These are phyloP conservation scores for Nakazawaea sp. DNA, from an alignment of 805 yeast genomes.

Conservation along the genomic window DNA sequence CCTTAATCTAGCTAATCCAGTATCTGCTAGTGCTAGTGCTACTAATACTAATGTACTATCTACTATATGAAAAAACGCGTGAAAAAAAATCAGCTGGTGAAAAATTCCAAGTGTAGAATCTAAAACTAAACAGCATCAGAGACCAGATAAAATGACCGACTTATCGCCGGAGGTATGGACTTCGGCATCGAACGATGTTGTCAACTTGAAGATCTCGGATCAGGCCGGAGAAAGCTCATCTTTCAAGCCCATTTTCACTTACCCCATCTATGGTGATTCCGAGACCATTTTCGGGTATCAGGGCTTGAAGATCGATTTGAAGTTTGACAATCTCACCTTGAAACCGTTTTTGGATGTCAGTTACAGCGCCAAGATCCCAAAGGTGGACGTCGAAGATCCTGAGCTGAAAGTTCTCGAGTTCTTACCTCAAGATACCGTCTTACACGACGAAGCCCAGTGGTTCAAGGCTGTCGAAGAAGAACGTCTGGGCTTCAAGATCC, in stretches of 20 bases:
- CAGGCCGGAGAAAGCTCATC: slow-evolving; percentile 48
- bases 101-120: too few species aligned
- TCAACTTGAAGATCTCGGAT: slow-evolving; percentile 54
- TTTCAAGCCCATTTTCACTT: slow-evolving; percentile 66
- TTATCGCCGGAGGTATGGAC: slow-evolving; percentile 66
- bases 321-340: slow-evolving; percentile 70
- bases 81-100: too few species aligned
- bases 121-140: too few species aligned
- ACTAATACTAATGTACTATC: too few species aligned
- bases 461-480: slow-evolving; percentile 43
- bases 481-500: slow-evolving; percentile 22
- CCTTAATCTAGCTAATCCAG: too few species aligned
- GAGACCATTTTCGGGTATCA: slow-evolving; percentile 85
- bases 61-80: too few species aligned
- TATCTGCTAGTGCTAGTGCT: too few species aligned
- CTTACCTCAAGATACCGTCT: slow-evolving; percentile 50
- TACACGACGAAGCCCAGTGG: slow-evolving; percentile 61
- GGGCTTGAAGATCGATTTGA: slow-evolving; percentile 55
- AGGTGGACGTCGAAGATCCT: slow-evolving; percentile 54
- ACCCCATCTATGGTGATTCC: slow-evolving; percentile 88
- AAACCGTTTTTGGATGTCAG: slow-evolving; percentile 63
- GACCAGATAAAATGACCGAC: too few species aligned
- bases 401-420: slow-evolving; percentile 43
- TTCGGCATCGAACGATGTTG: slow-evolving; percentile 59
- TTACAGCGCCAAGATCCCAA: slow-evolving; percentile 44